Evolutionary conservation across 345 rosid genomes (phyloP).

Genomic region (Eucalyptus curtisii): DNA sequence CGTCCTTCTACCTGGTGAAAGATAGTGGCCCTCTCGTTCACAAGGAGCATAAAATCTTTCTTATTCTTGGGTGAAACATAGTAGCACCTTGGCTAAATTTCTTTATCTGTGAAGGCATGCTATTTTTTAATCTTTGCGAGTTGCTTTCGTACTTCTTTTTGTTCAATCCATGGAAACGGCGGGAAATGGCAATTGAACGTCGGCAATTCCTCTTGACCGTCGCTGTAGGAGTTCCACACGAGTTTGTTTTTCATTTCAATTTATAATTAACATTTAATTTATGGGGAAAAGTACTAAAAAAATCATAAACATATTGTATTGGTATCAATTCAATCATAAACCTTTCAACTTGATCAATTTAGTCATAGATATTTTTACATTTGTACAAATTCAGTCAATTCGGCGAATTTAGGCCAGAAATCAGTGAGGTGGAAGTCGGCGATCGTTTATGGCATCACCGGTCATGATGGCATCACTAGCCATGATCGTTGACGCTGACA

Average conservation of each 20-base stretch:
- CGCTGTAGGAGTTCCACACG: background rate
- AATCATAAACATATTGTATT: rapidly evolving
- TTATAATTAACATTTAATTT: background rate
- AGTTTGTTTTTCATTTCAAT: background rate
- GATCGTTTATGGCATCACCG: rapidly evolving
- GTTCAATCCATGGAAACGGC: background rate
- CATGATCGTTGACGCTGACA: rapidly evolving
- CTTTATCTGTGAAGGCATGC: background rate
- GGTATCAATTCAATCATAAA: rapidly evolving
- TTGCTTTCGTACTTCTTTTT: background rate
- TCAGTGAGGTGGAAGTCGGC: rapidly evolving
- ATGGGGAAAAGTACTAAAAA: rapidly evolving
- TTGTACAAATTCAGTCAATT: rapidly evolving
- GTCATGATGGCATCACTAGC: rapidly evolving
- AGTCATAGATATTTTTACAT: rapidly evolving
- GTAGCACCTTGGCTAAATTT: background rate
- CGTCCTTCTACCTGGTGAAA: background rate
- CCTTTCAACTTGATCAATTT: rapidly evolving
- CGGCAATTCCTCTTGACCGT: background rate
- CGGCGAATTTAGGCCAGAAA: rapidly evolving
- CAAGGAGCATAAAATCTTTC: too few species aligned
- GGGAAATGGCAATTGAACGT: background rate
- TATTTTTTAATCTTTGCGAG: background rate
- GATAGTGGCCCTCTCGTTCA: background rate
- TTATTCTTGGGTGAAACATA: background rate